Conservation (phyloP, 352 stramenopile species). For the Phytophthora sojae region DNA sequence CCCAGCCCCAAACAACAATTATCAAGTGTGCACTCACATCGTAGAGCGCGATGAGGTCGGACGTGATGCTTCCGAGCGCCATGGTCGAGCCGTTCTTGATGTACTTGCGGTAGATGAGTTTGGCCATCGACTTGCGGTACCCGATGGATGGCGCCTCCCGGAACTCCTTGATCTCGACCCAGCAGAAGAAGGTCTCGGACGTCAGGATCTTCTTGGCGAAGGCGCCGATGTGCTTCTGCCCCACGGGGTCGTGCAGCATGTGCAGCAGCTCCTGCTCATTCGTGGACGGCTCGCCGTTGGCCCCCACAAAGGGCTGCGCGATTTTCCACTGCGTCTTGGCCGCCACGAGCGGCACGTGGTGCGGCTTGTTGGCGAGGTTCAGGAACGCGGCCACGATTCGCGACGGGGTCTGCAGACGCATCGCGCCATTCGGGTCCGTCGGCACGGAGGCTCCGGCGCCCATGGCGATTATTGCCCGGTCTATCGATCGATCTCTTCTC, state of each 20-base stretch:
- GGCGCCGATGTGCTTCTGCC: constrained; percentile 81
- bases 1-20: not conserved
- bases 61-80: constrained; percentile 79
- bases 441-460: constrained; percentile 57
- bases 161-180: constrained; percentile 89
- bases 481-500: not conserved
- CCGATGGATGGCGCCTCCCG: constrained; percentile 66
- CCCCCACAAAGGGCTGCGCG: constrained; percentile 54
- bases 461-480: constrained; percentile 18
- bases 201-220: constrained; percentile 88
- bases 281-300: constrained; percentile 52
- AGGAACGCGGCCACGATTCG: constrained; percentile 59
- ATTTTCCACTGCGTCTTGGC: constrained; percentile 87
- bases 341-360: constrained; percentile 73
- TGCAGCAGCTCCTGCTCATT: constrained; percentile 76
- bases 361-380: constrained; percentile 65
- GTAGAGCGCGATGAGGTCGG: constrained; percentile 71
- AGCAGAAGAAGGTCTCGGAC: constrained; percentile 87
- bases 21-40: constrained; percentile 53
- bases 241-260: constrained; percentile 80
- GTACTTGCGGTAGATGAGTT: constrained; percentile 90
- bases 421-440: constrained; percentile 14
- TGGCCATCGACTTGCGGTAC: constrained; percentile 78
- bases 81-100: constrained; percentile 80
- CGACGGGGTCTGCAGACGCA: constrained; percentile 55